Conservation (phyloP, 2,329 filamentous ascomycete species). For the Pyricularia grisea region DNA sequence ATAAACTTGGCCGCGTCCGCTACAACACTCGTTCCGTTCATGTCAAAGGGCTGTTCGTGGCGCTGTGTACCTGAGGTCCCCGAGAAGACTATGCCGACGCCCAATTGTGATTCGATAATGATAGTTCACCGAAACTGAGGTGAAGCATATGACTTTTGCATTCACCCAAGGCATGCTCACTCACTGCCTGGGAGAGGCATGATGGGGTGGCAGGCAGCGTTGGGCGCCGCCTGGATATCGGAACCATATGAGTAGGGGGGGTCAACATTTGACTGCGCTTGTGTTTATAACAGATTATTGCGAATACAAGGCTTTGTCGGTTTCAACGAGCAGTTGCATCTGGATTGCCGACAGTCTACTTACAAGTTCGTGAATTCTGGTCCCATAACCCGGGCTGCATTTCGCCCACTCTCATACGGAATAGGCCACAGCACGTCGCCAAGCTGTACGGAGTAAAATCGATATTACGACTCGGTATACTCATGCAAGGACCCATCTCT, state of each 20-base stretch:
- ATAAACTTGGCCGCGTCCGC: neutral
- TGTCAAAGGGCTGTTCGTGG: constrained; percentile 40
- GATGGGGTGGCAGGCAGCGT: neutral
- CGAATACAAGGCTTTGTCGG: neutral
- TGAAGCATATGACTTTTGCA: neutral
- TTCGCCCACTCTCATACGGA: neutral
- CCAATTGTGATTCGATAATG: neutral
- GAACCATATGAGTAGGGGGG: neutral
- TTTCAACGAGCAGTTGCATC: neutral
- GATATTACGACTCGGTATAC: neutral
- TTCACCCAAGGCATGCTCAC: too few species aligned
- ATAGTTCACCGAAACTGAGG: neutral
- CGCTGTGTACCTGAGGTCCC: constrained; percentile 27
- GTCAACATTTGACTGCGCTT: neutral
- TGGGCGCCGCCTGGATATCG: neutral
- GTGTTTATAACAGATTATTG: neutral
- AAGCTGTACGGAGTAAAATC: neutral
- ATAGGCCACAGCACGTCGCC: neutral
- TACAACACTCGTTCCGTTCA: constrained; percentile 30
- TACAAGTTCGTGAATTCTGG: neutral
- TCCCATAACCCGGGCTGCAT: neutral
- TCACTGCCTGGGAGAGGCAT: neutral
- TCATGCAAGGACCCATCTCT: neutral
- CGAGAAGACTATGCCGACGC: neutral
- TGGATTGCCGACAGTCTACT: neutral